Evolutionary conservation across 192 early-diverging fungal species (phyloP), one percentile per base, ranked within the genome.

Genomic region (Gaertneriomyces semiglobifer): DNA sequence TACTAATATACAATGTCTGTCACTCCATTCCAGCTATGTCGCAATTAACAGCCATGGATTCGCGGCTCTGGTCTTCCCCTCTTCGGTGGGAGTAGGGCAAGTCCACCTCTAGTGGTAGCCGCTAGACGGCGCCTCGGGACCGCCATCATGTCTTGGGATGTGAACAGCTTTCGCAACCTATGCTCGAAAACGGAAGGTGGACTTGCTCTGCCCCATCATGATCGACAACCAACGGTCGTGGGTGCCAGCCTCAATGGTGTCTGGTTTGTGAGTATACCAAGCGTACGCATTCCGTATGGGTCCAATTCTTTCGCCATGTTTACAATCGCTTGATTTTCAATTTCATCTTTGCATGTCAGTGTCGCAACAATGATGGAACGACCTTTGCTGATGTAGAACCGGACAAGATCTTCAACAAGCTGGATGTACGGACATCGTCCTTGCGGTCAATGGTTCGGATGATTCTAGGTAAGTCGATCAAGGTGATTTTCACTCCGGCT

Each of bases 251-350:
- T 86, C 84, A 20, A 86, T 84, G 11, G 79, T 82, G 61, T 86
- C 84, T 43, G 84, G 83, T 66, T 86, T 86, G 84, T 86, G 25
- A 86, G 62, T 33, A 86, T 84, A 20, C 81, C 84, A 12, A 86
- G 71, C 9, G 84, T 86, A 16, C 84, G 62, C 46, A 51, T 53
- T 20, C 84, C 84, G n/a, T 58, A 25, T 1, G 74, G 73, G 69
- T 86, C 84, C 5, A 83, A 76, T 44, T 86, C 73, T 48, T 74
- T 77, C 19, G 81, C 76, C 60, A 78, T 67, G 58, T 69, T 65
- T 6, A 84, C 65, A 25, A 84, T 75, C 12, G 76, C 83, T 67
- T 84, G 83, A 51, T 84, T 84, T 20, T 84, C 83, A 40, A 84
- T 84, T 62, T 84, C 83, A 44, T 84, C 81, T 40, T 82, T 82